These are phyloP conservation scores for Lasiodiplodia citricola DNA, from an alignment of 2,329 filamentous ascomycete genomes.

Conservation along the genomic window DNA sequence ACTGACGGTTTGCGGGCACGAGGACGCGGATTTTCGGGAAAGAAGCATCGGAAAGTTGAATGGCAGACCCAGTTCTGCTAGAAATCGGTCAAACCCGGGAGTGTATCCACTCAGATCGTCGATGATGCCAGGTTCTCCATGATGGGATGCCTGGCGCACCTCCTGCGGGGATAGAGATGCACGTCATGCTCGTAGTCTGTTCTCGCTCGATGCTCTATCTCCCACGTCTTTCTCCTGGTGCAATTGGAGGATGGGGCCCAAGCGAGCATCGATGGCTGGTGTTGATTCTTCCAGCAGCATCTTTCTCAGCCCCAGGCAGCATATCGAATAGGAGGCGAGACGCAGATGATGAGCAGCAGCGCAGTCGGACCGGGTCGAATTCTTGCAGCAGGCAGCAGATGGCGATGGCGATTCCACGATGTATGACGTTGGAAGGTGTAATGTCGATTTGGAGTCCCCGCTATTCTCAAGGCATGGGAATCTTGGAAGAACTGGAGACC, in stretches of 20 bases:
- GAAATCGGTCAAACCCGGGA: neutral
- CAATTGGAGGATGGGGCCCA: neutral
- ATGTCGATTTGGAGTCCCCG: neutral
- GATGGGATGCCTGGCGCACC: neutral
- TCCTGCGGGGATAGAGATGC: conserved; percentile 6
- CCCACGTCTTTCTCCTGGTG: neutral
- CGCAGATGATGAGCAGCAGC: neutral
- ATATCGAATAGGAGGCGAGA: neutral
- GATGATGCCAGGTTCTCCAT: neutral
- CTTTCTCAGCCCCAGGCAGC: too few relatives aligned
- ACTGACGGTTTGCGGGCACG: neutral
- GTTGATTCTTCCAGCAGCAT: too few relatives aligned
- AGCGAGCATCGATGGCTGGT: neutral
- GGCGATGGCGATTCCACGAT: conserved; percentile 5
- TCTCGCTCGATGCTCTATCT: neutral
- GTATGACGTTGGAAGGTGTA: conserved; percentile 12
- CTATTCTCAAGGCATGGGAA: conserved; percentile 10
- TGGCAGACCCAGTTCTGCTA: neutral
- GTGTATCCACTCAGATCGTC: neutral
- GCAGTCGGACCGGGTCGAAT: neutral
- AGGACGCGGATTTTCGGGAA: neutral
- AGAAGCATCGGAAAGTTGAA: neutral
- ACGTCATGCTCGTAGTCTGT: conserved; percentile 2
- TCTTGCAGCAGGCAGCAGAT: neutral
- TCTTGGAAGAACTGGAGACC: conserved; percentile 4